Evolutionary conservation across 2,329 filamentous ascomycete genomes (phyloP).

Genomic region (Chaetomium sp.): DNA sequence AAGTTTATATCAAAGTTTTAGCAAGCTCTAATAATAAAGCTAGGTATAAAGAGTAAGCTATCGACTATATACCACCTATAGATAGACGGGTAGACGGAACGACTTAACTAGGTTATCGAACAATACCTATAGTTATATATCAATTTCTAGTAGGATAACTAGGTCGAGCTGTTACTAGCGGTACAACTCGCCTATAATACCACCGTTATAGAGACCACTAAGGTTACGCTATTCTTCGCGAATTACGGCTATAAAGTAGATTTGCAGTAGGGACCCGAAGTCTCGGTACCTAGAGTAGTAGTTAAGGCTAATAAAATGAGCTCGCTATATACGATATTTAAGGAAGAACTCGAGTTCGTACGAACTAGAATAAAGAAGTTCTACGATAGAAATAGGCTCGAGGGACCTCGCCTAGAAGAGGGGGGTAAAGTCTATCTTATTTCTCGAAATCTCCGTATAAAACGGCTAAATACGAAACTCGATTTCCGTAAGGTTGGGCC

Average conservation of each 20-base stretch:
- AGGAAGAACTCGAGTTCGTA: neutral
- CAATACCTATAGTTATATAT: constrained; percentile 25
- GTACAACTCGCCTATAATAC: constrained; percentile 13
- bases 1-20: constrained; percentile 1
- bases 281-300: neutral
- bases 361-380: neutral
- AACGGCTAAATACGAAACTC: neutral
- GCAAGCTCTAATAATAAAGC: neutral
- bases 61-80: constrained; percentile 21
- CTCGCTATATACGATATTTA: neutral
- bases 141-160: constrained; percentile 21
- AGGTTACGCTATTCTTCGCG: constrained; percentile 26
- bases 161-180: constrained; percentile 18
- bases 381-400: neutral
- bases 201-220: constrained; percentile 19
- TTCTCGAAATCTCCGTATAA: neutral
- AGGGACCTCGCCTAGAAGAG: neutral
- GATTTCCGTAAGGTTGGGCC: neutral
- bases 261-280: neutral
- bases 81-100: constrained; percentile 18
- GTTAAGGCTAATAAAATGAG: neutral
- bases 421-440: neutral
- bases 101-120: constrained; percentile 16
- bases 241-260: neutral
- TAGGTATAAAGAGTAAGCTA: constrained; percentile 21